A percentile compares a stretch with the other conserved stretches of the same genome.
Evolutionary conservation across 2,329 filamentous ascomycete genomes (phyloP).

Genomic region (Ascosphaera acerosa): DNA sequence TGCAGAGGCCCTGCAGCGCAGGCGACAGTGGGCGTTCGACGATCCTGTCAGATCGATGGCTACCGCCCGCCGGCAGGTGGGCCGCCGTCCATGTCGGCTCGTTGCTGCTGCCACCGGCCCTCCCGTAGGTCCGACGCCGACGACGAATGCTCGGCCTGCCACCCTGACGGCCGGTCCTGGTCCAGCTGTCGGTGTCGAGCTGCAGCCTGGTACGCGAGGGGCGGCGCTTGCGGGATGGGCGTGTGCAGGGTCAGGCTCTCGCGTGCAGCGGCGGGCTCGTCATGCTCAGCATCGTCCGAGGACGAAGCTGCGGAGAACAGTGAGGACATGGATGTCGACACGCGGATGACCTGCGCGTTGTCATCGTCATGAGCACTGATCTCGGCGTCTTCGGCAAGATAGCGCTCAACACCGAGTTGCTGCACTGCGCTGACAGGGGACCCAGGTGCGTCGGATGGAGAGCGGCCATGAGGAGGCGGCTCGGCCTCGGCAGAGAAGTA

Average conservation of each 20-base stretch:
- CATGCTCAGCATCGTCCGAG: not conserved
- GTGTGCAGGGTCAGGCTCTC: not conserved
- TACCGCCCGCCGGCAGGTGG: too few species aligned
- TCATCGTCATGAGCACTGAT: not conserved
- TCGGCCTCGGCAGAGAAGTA: not conserved
- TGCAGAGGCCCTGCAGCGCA: too few species aligned
- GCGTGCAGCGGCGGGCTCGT: not conserved
- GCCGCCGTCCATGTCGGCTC: too few species aligned
- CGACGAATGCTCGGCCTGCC: too few species aligned
- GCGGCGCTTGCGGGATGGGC: not conserved
- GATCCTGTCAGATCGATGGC: too few species aligned
- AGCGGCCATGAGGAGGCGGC: not conserved
- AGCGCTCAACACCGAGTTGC: not conserved
- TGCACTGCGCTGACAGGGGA: too few species aligned
- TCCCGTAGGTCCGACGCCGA: too few species aligned
- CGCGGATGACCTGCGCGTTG: not conserved
- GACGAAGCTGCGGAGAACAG: not conserved
- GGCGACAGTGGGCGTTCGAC: too few species aligned
- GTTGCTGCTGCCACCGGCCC: too few species aligned
- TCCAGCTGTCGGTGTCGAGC: not conserved
- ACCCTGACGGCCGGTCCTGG: too few species aligned
- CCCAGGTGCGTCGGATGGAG: too few species aligned
- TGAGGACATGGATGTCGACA: not conserved
- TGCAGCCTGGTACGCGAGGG: conserved; percentile 1
- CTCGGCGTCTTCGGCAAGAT: too few species aligned